phyloP scores from a whole-genome alignment of 2,329 filamentous ascomycete species.

The Septoria linicola region DNA sequence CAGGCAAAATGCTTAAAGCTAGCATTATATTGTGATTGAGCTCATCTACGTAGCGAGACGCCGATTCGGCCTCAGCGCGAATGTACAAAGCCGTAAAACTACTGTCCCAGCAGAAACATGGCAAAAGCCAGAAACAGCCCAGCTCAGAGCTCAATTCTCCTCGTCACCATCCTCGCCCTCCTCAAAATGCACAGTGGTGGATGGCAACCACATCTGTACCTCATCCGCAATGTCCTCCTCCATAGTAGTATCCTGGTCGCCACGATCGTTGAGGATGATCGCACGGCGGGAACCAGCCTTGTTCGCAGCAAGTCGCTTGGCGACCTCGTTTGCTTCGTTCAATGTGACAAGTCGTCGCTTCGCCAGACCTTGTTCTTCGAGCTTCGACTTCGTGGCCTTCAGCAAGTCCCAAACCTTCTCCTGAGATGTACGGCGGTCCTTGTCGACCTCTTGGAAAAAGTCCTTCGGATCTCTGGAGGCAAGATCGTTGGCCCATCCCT shows the following conservation, averaged over 20 bases:
- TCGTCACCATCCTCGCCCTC: background rate
- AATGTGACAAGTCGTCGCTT: constrained; percentile 58
- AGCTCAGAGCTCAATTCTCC: background rate
- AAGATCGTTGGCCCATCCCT: constrained; percentile 16
- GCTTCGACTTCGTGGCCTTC: constrained; percentile 31
- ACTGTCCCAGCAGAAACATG: no score
- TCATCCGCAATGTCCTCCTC: background rate
- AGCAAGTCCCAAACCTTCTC: constrained; percentile 42
- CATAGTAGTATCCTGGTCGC: background rate
- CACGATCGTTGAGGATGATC: background rate
- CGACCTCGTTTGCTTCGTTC: constrained; percentile 62
- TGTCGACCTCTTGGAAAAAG: constrained; percentile 26
- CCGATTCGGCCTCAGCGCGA: no score
- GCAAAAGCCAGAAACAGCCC: no score
- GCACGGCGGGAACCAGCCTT: constrained; percentile 9
- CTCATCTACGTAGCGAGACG: no score
- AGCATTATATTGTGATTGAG: no score
- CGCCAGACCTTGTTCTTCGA: constrained; percentile 24
- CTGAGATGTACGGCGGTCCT: background rate
- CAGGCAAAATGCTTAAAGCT: no score
- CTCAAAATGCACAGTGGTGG: background rate
- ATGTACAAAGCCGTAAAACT: no score
- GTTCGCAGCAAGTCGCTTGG: constrained; percentile 38
- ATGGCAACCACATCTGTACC: background rate
- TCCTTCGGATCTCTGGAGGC: constrained; percentile 13